Conservation (phyloP, 176 grass and related monocot species). For the Aegilops bicornis region DNA sequence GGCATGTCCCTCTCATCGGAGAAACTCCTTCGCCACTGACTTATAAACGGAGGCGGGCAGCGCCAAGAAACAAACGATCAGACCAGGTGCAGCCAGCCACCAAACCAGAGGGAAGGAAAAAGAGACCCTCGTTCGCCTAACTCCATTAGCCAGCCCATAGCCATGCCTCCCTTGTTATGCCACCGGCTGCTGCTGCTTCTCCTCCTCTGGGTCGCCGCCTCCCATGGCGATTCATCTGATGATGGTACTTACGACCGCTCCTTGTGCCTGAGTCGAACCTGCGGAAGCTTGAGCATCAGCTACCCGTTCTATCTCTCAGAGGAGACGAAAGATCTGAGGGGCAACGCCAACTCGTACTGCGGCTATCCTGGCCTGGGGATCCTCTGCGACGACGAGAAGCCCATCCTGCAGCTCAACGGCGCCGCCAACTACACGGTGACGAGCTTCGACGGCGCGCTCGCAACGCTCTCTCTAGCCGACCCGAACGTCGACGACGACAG, state of each 20-base stretch:
- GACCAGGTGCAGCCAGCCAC: neutral
- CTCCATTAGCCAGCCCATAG: neutral
- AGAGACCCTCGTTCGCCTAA: neutral
- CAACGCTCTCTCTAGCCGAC: neutral
- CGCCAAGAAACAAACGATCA: neutral
- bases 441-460: neutral
- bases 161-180: neutral
- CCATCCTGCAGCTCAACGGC: neutral
- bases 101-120: neutral
- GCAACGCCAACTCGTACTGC: neutral
- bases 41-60: neutral
- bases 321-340: fast-evolving
- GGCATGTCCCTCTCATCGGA: neutral
- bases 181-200: neutral
- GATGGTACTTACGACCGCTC: neutral
- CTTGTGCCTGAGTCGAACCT: neutral
- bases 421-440: neutral
- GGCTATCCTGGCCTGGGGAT: constrained; percentile 33
- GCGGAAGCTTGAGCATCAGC: neutral
- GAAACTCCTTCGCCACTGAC: neutral
- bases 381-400: neutral
- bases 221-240: neutral
- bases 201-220: neutral
- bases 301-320: constrained; percentile 16
- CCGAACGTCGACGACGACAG: fast-evolving